A percentile compares a stretch with the other conserved stretches of the same genome.
Conservation (phyloP, 306 rosid genomes). For the Casuarina glauca region DNA sequence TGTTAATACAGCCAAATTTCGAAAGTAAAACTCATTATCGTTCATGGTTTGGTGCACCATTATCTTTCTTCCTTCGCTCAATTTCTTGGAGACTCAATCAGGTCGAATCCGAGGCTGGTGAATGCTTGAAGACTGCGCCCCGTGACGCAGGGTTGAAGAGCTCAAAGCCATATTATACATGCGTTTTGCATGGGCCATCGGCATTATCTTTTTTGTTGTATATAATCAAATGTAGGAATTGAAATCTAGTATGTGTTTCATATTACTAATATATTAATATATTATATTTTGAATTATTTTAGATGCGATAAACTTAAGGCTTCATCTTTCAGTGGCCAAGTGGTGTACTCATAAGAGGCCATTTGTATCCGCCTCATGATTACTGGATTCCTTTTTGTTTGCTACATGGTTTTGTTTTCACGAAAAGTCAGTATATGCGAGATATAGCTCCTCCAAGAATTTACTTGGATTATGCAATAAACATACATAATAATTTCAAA, state of each 20-base stretch:
- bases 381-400: too few species aligned
- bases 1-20: too few species aligned
- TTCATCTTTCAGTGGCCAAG: constrained; percentile 26
- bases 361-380: not conserved
- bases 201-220: not conserved
- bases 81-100: not conserved
- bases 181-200: not conserved
- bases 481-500: too few species aligned
- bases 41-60: too few species aligned
- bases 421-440: too few species aligned
- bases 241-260: too few species aligned
- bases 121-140: not conserved
- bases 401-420: too few species aligned
- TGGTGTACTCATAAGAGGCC: constrained; percentile 32
- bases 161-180: not conserved
- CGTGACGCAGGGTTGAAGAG: constrained; percentile 11
- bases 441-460: too few species aligned
- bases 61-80: not conserved
- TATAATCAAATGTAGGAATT: not conserved
- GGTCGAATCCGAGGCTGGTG: not conserved
- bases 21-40: too few species aligned
- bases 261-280: too few species aligned
- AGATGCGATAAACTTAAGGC: constrained; percentile 20
- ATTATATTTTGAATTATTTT: too few species aligned
- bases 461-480: too few species aligned